Conservation (phyloP, 2,329 filamentous ascomycete species). For the Penicillium sp. region DNA sequence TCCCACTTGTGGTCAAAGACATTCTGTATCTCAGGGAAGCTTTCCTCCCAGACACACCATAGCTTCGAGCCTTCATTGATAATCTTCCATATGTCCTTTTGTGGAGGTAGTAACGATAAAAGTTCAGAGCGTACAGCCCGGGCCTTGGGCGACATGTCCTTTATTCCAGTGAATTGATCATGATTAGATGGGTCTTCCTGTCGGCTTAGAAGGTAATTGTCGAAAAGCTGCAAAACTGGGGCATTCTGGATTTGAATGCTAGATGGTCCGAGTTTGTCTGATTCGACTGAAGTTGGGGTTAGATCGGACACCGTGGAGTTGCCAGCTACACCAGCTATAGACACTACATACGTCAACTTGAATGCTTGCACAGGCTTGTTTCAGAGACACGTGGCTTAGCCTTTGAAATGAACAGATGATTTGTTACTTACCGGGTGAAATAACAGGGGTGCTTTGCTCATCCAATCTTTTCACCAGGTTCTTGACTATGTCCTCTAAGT, state of each 20-base stretch:
- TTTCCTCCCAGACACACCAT: slow-evolving; percentile 38
- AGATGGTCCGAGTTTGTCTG: slow-evolving; percentile 26
- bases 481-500: slow-evolving; percentile 42
- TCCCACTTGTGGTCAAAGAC: slow-evolving; percentile 4
- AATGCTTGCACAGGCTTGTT: neutral
- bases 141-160: slow-evolving; percentile 34
- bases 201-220: slow-evolving; percentile 42
- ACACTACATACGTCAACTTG: no score
- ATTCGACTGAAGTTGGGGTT: slow-evolving; percentile 16
- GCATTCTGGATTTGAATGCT: slow-evolving; percentile 38
- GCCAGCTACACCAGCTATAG: slow-evolving; percentile 1
- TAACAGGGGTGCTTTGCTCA: slow-evolving; percentile 18
- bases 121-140: slow-evolving; percentile 31
- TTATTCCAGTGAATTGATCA: slow-evolving; percentile 27
- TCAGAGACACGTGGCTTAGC: neutral
- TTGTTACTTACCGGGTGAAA: slow-evolving; percentile 8
- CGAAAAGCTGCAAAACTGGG: slow-evolving; percentile 42
- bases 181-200: slow-evolving; percentile 32
- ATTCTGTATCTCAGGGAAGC: slow-evolving; percentile 37
- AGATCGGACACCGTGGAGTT: slow-evolving; percentile 3
- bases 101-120: slow-evolving; percentile 39
- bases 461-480: slow-evolving; percentile 38
- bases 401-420: neutral
- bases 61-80: slow-evolving; percentile 34
- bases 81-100: slow-evolving; percentile 37